Base-by-base conservation (phyloP, 148 eudicot genomes). In the Pharnaceum exiguum region DNA sequence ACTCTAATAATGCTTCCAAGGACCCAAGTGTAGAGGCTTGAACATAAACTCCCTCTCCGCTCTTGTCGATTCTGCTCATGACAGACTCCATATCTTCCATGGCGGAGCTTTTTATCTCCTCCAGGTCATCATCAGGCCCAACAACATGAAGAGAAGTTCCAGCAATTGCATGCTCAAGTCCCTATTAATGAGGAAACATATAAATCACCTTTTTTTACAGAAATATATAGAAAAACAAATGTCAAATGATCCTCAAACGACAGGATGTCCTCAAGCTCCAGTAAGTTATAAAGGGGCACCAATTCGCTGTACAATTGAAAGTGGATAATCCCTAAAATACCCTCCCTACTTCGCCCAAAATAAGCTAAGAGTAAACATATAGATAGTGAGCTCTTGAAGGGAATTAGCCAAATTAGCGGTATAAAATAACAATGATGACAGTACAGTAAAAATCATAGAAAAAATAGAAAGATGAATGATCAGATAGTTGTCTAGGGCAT, bases 11-110 rank as follows among this genome's bases (percentile, higher is more conserved):
- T 49, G 96, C 98, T 75, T 93, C 98, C 67, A 93, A 64, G 16
- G 98, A 91, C 36, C 98, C 98, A 24, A 87, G 85, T 22, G 98
- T 88, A 50, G 98, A 93, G 55, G 98, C 96, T 67, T 93, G 98
- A 56, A 93, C 98, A 75, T 75, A 85, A 47, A 88, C 98, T 33
- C 98, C 98, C 65, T 83, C 96, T 7, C 96, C 96, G 61, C 73
- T 88, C 76, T 74, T 88, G 68, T 93, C 96, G 55, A 93, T 83
- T 65, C 95, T 69, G 64, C 76, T 88, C 89, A 88, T 70, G 30
- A 88, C 90, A 33, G 87, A 79, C 58, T 71, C 67, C 83, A 85
- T 73, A 60, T 93, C 98, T 57, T 88, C 95, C 94, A 79, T 88
- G 8, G 89, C 77, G 42, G 72, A 24, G 48, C 67, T 80, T 47